A percentile compares a stretch with the other conserved stretches of the same genome.
Conservation (phyloP, 164 flowering plant genomes). For the Vitis rotundifolia region DNA sequence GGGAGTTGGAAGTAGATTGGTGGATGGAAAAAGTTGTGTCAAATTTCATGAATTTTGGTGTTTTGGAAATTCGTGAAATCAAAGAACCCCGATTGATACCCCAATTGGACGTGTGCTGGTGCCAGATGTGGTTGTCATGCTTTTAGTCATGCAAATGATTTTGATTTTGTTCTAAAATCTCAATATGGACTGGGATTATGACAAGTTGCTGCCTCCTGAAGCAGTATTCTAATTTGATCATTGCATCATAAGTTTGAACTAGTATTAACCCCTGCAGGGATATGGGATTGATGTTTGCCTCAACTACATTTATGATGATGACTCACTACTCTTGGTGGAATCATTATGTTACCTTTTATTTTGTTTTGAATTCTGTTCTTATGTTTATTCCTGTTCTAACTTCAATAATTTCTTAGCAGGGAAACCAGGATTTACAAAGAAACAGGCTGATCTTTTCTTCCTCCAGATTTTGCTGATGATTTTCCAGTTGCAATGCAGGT, state of each 20-base stretch:
- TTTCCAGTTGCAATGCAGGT: slow-evolving; percentile 99
- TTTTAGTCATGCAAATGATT: not conserved
- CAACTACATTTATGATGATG: not conserved
- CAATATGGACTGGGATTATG: not conserved
- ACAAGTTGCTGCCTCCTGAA: not conserved
- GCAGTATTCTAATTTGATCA: not conserved
- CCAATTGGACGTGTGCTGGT: not conserved
- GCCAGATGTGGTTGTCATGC: not conserved
- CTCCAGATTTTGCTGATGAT: slow-evolving; percentile 99
- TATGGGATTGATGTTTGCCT: slow-evolving; percentile 1
- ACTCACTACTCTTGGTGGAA: not conserved
- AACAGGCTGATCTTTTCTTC: slow-evolving; percentile 98
- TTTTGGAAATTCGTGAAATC: too few relatives aligned
- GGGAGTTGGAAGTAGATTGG: too few relatives aligned
- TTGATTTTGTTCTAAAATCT: not conserved
- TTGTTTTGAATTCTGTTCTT: not conserved
- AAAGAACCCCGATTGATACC: too few relatives aligned
- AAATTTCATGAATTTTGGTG: too few relatives aligned
- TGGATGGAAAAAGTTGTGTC: too few relatives aligned
- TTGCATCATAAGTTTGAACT: not conserved
- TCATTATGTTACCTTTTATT: too few relatives aligned
- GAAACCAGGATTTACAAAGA: slow-evolving; percentile 87
- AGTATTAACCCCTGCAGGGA: not conserved
- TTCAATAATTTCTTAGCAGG: slow-evolving; percentile 47
- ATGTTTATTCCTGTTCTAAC: not conserved